Evolutionary conservation across 2,329 filamentous ascomycete species (phyloP), one percentile per base, ranked within the genome.

Genomic region (Calonectria pseudoreteaudii): DNA sequence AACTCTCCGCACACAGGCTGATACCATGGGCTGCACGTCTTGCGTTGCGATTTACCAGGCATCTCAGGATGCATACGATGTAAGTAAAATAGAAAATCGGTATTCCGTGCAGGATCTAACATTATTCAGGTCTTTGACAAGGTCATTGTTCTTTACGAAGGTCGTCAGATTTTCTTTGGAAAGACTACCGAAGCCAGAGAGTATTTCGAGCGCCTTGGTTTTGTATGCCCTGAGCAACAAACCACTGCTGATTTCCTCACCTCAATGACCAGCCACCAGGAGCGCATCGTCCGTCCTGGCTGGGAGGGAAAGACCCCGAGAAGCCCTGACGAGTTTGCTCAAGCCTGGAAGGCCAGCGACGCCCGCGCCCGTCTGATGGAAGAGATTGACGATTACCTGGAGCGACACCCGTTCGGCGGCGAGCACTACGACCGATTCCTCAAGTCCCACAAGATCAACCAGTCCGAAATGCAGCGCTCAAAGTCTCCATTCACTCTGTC

Each of bases 221-320:
- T 93, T 76, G 85, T 90, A 13, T 93, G 83, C 26, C 85, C 85
- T 1, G 80, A 82, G 2, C 81, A 86, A 28, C 84, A 92, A 76
- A 95, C 93, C 0, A 94, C 93, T 0, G 91, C 93, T 2, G 93
- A 95, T 79, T 95, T 94, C 82, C 83, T 95, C 30, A 94, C 78
- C 0, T 88, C 87, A 0, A 86, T 90, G 44, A 89, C 88, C 0
- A 82, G 79, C 16, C 81, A 82, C 0, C 71, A 75, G 2, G 84
- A 86, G 69, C 82, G 84, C 20, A 56, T 82, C 16, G 70, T 83
- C 18, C 81, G 78, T 4, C 80, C 78, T 2, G 84, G 84, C 0
- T 84, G 77, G 30, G 80, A 85, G 68, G 77, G 78, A 23, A 81
- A 75, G 5, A 81, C 83, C 2, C 84, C 84, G 0, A 77, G 82